Evolutionary conservation across 208 protist genomes (phyloP).

Genomic region (Leishmania tarentolae): DNA sequence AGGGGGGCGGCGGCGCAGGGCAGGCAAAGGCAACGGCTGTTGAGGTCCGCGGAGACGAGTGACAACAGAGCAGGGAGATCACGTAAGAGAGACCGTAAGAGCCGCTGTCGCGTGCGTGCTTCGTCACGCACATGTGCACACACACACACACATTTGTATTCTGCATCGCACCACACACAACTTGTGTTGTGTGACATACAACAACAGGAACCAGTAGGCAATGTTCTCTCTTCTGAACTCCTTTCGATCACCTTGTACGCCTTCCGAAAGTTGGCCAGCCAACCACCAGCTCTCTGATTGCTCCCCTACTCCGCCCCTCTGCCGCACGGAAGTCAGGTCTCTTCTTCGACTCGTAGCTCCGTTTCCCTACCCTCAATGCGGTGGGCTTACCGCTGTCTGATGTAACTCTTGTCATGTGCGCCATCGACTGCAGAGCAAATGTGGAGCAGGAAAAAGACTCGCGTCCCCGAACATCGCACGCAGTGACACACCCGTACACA

Average conservation of each 20-base stretch:
- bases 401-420: neutral
- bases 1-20: neutral
- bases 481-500: neutral
- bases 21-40: neutral
- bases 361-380: neutral
- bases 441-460: neutral
- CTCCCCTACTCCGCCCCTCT: neutral
- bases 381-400: neutral
- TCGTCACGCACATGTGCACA: neutral
- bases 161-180: neutral
- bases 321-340: neutral
- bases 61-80: neutral
- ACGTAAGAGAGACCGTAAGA: neutral
- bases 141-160: neutral
- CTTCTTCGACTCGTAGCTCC: neutral
- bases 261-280: neutral
- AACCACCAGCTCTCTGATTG: neutral
- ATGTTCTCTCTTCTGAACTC: neutral
- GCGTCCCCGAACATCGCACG: neutral
- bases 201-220: neutral
- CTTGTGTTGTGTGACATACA: neutral
- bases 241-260: neutral
- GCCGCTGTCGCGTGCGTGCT: neutral
- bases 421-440: neutral
- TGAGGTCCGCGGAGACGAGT: neutral